Evolutionary conservation across 352 stramenopile genomes (phyloP), one percentile per base, ranked within the genome.

Genomic region (Globisporangium parvum): DNA sequence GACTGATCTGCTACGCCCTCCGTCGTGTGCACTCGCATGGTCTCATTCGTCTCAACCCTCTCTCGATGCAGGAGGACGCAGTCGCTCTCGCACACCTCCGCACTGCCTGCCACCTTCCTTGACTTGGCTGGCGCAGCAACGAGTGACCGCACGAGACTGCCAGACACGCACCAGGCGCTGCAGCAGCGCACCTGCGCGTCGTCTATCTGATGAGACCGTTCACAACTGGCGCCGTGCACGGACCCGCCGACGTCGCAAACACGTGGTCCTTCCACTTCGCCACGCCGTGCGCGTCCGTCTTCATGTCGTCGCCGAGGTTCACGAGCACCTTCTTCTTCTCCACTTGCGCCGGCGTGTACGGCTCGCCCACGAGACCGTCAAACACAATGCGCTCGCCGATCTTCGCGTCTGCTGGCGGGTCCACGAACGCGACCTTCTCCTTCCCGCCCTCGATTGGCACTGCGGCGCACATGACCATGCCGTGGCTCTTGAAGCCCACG

Each of bases 271-370:
- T 88, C 82, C 83, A 95, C 67, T 82, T 91, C 56, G 85, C 85
- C 9, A 95, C 66, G 51, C 85, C 82, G 15, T 78, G 59, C 14
- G 65, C 79, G 62, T 93, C 78, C 51, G 85, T 92, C 69, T 81
- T 87, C 79, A 94, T 87, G 65, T 91, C 80, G 40, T 91, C 73
- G 47, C 80, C 84, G 42, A 91, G 60, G 47, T 72, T 71, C 46
- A 81, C 63, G n/a, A 94, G 67, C 55, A 94, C 85, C 71, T 94
- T 94, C 67, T 93, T 94, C 79, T 94, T 94, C 71, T 94, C 85
- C 35, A 94, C 79, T 63, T 94, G 85, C 45, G 82, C 82, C 2
- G 85, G 82, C 10, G 85, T 89, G 53, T 80, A 83, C 3, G 82
- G 85, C 53, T 93, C 82, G 26, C 85, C 85, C 46, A 47, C 51